phyloP scores from a whole-genome alignment of 805 yeast species.

The Wickerhamiella lipophila region DNA sequence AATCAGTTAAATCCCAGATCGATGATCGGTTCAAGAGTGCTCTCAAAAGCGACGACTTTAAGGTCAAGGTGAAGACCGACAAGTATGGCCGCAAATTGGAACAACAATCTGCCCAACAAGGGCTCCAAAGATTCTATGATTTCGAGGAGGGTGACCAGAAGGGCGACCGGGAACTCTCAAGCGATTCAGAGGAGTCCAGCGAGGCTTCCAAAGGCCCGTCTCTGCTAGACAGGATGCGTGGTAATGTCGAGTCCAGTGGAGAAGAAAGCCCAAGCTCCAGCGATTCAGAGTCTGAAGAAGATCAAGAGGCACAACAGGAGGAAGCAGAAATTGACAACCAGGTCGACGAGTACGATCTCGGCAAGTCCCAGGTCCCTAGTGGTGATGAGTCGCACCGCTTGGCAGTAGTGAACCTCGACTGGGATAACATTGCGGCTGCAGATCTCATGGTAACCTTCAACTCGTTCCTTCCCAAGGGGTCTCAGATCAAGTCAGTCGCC shows the following conservation, averaged over 20 bases:
- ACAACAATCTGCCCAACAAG: conserved; percentile 34
- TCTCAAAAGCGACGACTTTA: conserved; percentile 42
- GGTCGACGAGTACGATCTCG: conserved; percentile 29
- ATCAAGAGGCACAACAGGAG: conserved; percentile 11
- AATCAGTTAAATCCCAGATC: conserved; percentile 58
- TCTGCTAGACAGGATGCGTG: conserved; percentile 21
- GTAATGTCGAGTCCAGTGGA: conserved; percentile 14
- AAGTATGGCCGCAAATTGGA: conserved; percentile 64
- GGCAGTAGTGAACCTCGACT: conserved; percentile 92
- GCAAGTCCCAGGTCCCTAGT: conserved; percentile 47
- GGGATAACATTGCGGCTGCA: conserved; percentile 86
- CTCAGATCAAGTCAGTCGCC: conserved; percentile 51
- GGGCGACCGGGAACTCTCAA: not conserved
- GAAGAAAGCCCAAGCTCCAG: conserved; percentile 10
- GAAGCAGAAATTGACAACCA: conserved; percentile 16
- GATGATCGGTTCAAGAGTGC: conserved; percentile 78
- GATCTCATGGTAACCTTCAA: conserved; percentile 83
- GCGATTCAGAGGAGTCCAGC: not conserved
- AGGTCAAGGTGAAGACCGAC: conserved; percentile 51
- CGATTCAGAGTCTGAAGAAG: conserved; percentile 12
- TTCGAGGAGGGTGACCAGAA: conserved; percentile 20
- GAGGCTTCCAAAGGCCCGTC: conserved; percentile 5
- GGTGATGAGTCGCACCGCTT: conserved; percentile 74
- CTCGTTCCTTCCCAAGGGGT: conserved; percentile 69
- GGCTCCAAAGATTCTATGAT: conserved; percentile 55